Conservation (phyloP, 2,329 filamentous ascomycete genomes). For the Botrytis fabae region DNA sequence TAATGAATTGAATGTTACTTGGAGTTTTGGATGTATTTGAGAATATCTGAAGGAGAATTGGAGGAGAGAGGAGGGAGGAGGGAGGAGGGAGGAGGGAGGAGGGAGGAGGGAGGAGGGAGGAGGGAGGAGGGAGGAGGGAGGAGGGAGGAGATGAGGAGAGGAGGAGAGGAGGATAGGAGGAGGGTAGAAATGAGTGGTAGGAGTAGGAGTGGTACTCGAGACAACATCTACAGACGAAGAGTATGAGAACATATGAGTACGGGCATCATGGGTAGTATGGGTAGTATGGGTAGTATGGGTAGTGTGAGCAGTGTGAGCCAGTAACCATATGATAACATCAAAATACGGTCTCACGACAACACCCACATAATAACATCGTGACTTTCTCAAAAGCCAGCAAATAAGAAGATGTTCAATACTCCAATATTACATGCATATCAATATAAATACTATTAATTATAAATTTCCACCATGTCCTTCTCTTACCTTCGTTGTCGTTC, state of each 20-base stretch:
- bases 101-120: too few species aligned
- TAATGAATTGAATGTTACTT: too few species aligned
- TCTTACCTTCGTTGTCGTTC: neutral
- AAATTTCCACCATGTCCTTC: neutral
- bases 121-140: too few species aligned
- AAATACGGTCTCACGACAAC: neutral
- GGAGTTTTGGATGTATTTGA: neutral
- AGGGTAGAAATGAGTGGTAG: too few species aligned
- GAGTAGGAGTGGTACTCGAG: neutral
- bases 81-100: too few species aligned
- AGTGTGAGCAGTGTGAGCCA: neutral
- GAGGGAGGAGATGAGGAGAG: too few species aligned
- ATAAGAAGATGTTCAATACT: neutral
- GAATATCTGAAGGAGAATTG: neutral
- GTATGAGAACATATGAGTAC: neutral
- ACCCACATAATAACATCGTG: neutral
- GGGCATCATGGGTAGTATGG: neutral
- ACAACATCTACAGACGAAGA: neutral
- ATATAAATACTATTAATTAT: neutral
- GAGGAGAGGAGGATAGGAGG: too few species aligned
- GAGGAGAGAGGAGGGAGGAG: too few species aligned
- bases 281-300: neutral
- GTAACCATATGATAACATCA: neutral
- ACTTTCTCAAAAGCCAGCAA: neutral
- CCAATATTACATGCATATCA: neutral